phyloP scores from a whole-genome alignment of 768 basidiomycete genomes.

The Rhizopogon vesiculosus region DNA sequence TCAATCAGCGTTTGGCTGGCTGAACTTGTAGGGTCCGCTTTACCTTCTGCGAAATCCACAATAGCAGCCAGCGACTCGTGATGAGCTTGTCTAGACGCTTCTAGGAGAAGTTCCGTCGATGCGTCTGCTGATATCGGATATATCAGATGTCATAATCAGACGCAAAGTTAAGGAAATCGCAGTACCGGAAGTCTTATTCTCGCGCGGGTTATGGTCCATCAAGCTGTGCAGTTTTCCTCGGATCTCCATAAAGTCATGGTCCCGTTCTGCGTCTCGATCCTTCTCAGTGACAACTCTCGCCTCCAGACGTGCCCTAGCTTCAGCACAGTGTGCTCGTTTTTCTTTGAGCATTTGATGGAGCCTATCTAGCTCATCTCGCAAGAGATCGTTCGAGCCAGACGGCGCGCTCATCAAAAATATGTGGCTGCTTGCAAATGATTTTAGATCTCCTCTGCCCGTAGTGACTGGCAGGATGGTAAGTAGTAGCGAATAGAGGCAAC shows the following conservation, averaged over 20 bases:
- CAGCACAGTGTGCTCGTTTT: neutral
- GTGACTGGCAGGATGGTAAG: neutral
- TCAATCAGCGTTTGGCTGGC: neutral
- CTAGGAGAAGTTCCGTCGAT: constrained; percentile 2
- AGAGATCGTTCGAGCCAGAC: neutral
- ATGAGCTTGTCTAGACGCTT: constrained; percentile 2
- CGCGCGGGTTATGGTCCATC: neutral
- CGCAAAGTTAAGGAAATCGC: neutral
- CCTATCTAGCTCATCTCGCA: neutral
- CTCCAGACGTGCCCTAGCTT: neutral
- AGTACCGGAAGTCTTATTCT: neutral
- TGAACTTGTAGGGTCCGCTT: neutral
- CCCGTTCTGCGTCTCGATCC: neutral
- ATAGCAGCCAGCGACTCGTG: constrained; percentile 5
- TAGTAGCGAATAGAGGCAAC: neutral
- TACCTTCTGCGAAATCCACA: constrained; percentile 1
- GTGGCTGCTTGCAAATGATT: neutral
- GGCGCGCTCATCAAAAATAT: neutral
- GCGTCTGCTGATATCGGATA: neutral
- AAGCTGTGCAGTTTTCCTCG: neutral
- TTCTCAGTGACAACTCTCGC: neutral
- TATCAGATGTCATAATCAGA: neutral
- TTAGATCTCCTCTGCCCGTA: neutral
- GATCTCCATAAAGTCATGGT: neutral
- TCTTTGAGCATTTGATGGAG: constrained; percentile 1